Evolutionary conservation across 1,284 basidiomycete genomes (phyloP), one percentile per base, ranked within the genome.

Genomic region (Tremellales sp.): DNA sequence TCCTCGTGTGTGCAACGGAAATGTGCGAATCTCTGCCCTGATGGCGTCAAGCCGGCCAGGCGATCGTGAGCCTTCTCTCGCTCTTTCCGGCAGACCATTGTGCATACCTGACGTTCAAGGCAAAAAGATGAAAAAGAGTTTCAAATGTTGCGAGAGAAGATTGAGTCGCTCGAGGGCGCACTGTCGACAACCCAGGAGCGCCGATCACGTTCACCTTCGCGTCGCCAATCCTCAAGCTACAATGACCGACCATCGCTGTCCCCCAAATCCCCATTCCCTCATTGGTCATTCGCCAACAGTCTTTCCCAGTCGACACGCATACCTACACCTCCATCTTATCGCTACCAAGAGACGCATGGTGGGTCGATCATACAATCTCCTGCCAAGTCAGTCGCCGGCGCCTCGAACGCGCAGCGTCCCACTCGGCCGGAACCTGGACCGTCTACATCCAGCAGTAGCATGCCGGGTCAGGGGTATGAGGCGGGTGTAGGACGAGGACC

Each of bases 1-100:
- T 47, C 56, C 1, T 61, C 62, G 43, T 70, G 67, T 26, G 49
- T 63, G n/a, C 60, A 65, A 26, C 53, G 68, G 15, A 57, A 58
- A 10, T 68, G 66, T 37, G 45, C 50, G 21, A 57, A 62, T 12
- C 40, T 67, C 40, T 70, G 68, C 48, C 68, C 68, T 1, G 53
- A 67, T 45, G 54, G 56, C 1, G 51, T 56, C 17, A 56, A 57
- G 25, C 48, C 56, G 26, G 56, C 58, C 46, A 58, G 57, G 39
- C 48, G 53, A 46, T 21, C 48, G 56, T 56, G 24, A 51, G 58
- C 52, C 7, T n/a, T 40, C 40, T 25, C 17, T 11, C 15, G 23
- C 5, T 19, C 10, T 17, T 21, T 27, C 19, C 25, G 13, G 23
- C 42, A 21, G n/a, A 35, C 23, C 4, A 15, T 4, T n/a, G 12